Evolutionary conservation across 2,329 filamentous ascomycete genomes (phyloP).

Genomic region (Periconia sp.): DNA sequence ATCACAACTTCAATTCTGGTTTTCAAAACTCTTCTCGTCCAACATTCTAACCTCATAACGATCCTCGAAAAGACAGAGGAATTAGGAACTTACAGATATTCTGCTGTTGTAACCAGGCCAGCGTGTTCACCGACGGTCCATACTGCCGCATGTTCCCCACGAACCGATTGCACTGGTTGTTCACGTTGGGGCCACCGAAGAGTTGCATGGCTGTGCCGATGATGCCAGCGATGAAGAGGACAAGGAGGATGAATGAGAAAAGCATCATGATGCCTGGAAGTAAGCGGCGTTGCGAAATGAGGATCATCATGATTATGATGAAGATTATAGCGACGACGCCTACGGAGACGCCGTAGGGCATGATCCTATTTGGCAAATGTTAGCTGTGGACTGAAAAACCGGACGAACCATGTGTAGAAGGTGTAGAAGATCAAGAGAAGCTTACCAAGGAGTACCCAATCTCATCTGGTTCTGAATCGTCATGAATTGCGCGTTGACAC

Average conservation of each 20-base stretch:
- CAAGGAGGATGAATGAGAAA: constrained; percentile 62
- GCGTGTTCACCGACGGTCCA: constrained; percentile 56
- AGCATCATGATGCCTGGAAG: constrained; percentile 62
- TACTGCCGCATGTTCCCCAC: constrained; percentile 50
- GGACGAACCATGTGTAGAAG: neutral
- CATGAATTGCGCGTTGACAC: constrained; percentile 64
- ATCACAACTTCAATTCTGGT: no score
- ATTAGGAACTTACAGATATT: constrained; percentile 58
- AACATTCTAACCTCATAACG: neutral
- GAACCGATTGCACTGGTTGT: constrained; percentile 61
- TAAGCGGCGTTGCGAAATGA: constrained; percentile 58
- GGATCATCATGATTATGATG: constrained; percentile 59
- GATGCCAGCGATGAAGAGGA: constrained; percentile 63
- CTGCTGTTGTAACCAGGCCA: constrained; percentile 64
- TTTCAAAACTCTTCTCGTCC: neutral
- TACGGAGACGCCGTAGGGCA: constrained; percentile 64
- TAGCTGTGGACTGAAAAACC: constrained; percentile 3
- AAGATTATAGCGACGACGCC: constrained; percentile 60
- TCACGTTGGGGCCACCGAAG: constrained; percentile 60
- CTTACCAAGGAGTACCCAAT: constrained; percentile 63
- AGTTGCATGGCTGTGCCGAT: constrained; percentile 65
- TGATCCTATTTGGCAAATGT: constrained; percentile 53
- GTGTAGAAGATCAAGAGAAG: constrained; percentile 1
- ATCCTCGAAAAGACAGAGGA: neutral
- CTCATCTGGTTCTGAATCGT: constrained; percentile 57